These are phyloP conservation scores for Rosa lucieae DNA, from an alignment of 306 rosid genomes.

Conservation along the genomic window DNA sequence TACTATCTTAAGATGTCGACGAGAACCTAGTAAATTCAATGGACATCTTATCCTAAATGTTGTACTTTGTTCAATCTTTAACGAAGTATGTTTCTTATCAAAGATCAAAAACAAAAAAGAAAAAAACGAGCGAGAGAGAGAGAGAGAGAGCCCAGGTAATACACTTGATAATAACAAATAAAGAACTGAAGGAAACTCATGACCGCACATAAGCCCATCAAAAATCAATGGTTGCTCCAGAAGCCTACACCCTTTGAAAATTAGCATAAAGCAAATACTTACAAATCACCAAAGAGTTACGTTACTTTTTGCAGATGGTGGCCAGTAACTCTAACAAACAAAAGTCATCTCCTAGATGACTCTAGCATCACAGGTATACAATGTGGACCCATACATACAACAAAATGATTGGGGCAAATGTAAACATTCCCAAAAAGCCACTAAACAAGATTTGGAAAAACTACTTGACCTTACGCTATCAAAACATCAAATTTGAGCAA, in stretches of 20 bases:
- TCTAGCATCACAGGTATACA: neutral
- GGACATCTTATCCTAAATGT: neutral
- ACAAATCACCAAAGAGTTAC: neutral
- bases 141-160: neutral
- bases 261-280: constrained; percentile 1
- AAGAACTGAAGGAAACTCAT: constrained; percentile 5
- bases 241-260: neutral
- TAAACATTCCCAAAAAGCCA: neutral
- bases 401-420: neutral
- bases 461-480: neutral
- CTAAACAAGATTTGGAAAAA: constrained; percentile 1
- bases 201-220: neutral
- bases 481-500: neutral
- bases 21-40: neutral
- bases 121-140: neutral
- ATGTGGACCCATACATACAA: neutral
- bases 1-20: neutral
- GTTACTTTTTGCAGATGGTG: constrained; percentile 2
- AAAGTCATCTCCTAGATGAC: neutral
- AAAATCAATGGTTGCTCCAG: neutral
- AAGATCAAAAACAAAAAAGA: neutral
- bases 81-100: neutral
- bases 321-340: neutral
- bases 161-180: neutral
- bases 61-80: neutral